These are phyloP conservation scores for Fusarium sp. DNA, from an alignment of 2,329 filamentous ascomycete genomes.

Conservation along the genomic window DNA sequence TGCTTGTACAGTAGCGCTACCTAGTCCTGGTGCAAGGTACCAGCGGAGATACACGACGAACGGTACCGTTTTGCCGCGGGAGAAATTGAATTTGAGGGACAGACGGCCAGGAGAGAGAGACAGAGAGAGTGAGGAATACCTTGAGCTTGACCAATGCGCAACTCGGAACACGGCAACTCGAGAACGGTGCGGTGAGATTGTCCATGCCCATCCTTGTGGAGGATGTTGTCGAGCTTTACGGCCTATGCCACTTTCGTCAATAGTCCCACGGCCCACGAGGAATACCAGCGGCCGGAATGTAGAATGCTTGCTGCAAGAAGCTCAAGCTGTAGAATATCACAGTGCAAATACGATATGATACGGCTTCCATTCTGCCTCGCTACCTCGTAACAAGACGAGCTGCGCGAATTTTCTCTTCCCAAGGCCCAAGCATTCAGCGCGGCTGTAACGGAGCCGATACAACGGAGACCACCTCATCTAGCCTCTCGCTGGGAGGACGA, in stretches of 20 bases:
- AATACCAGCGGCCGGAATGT: conserved; percentile 14
- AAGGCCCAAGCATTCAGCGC: conserved; percentile 13
- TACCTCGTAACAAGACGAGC: conserved; percentile 14
- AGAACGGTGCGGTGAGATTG: conserved; percentile 47
- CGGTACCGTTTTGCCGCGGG: conserved; percentile 23
- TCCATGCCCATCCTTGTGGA: conserved; percentile 42
- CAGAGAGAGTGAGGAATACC: not conserved
- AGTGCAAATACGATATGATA: conserved; percentile 28
- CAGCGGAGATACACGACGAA: conserved; percentile 28
- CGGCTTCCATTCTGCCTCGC: not conserved
- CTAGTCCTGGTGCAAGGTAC: conserved; percentile 32
- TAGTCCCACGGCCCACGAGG: conserved; percentile 30
- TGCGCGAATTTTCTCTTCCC: conserved; percentile 41
- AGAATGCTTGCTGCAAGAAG: conserved; percentile 24
- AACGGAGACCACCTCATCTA: conserved; percentile 8
- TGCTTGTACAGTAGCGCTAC: conserved; percentile 28
- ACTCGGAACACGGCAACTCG: conserved; percentile 50
- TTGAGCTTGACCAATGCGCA: conserved; percentile 26
- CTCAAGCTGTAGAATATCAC: conserved; percentile 22
- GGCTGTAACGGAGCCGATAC: conserved; percentile 22
- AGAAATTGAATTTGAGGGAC: not conserved
- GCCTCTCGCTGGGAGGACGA: conserved; percentile 17
- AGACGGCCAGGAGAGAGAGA: not conserved
- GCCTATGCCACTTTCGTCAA: conserved; percentile 35
- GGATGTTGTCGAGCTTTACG: conserved; percentile 38